Base-by-base conservation (phyloP, 225 moss, liverwort and hornwort species). In the Takakia lepidozioides region DNA sequence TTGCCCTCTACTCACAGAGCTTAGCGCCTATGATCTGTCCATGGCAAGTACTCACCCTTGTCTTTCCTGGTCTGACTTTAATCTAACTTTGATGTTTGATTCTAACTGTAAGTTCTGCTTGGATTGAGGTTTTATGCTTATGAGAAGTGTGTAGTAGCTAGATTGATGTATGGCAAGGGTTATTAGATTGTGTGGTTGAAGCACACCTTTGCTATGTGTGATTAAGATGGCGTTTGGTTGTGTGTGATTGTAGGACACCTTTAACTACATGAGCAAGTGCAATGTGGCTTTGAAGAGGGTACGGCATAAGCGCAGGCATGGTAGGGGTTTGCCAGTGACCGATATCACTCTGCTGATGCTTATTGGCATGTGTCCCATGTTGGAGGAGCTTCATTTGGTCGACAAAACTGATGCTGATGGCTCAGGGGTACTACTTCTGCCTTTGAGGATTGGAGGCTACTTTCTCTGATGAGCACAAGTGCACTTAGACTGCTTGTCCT, bases 331-430 rank as follows among this genome's bases (percentile, higher is more conserved):
- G 0, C 75, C 79, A 2, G 79, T 83, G 3, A 73, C 86, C 10
- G 83, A 86, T 59, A 67, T 65, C 27, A 34, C 79, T 22, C 54
- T 83, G 24, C 63, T 71, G 22, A 36, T 80, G 60, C 59, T 83
- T 10, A 73, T 73, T 22, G 66, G 55, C 16, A 83, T 86, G 79
- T 79, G 86, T 19, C 83, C 86, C 17, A 3, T 65, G 55, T 56
- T 86, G 3, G 83, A 86, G 64, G 86, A 86, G 57, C 82, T 86
- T 24, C 73, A 75, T 38, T 61, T 83, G 25, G 83, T 83, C 36
- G 86, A 83, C 54, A 79, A 79, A 61, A 57, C 58, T 3, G 59
- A 60, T 40, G 54, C 27, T 13, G 69, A 75, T 25, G 72, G 65
- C 43, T 55, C 72, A 1, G 57, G 75, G 26, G 63, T 55, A 53